These are phyloP conservation scores for Acephala macrosclerotiorum DNA, from an alignment of 2,329 filamentous ascomycete genomes.

Conservation along the genomic window DNA sequence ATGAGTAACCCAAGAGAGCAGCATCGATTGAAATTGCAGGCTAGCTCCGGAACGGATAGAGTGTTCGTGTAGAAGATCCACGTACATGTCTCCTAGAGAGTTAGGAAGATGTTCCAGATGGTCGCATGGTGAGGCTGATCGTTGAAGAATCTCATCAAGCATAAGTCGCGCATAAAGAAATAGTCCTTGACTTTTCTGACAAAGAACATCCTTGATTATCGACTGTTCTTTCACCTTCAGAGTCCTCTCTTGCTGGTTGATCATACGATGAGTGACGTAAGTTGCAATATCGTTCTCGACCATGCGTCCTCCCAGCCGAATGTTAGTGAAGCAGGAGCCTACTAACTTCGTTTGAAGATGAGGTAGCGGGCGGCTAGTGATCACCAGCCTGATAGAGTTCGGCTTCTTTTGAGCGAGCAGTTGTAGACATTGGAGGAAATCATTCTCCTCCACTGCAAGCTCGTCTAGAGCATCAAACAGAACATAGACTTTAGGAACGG, in stretches of 20 bases:
- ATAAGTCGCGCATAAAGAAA: conserved; percentile 35
- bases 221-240: no score
- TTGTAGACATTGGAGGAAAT: conserved; percentile 14
- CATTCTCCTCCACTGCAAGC: background rate
- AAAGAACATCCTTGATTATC: conserved; percentile 7
- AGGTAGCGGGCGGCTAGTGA: no score
- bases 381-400: no score
- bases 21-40: conserved; percentile 44
- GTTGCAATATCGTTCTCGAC: no score
- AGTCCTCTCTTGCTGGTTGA: no score
- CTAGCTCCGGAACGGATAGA: conserved; percentile 42
- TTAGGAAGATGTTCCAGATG: conserved; percentile 38
- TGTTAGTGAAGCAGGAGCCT: no score
- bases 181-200: conserved; percentile 47
- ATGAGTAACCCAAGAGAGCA: conserved; percentile 52
- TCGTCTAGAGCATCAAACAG: no score
- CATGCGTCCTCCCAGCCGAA: no score
- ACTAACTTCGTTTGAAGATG: no score
- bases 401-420: no score
- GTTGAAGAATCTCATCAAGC: conserved; percentile 33
- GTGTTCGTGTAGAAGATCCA: conserved; percentile 47
- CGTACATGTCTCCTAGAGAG: conserved; percentile 49
- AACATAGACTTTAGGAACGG: no score
- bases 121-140: conserved; percentile 29
- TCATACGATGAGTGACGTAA: no score